Conservation (phyloP, 257 asterid genomes). For the Lavandula angustifolia region DNA sequence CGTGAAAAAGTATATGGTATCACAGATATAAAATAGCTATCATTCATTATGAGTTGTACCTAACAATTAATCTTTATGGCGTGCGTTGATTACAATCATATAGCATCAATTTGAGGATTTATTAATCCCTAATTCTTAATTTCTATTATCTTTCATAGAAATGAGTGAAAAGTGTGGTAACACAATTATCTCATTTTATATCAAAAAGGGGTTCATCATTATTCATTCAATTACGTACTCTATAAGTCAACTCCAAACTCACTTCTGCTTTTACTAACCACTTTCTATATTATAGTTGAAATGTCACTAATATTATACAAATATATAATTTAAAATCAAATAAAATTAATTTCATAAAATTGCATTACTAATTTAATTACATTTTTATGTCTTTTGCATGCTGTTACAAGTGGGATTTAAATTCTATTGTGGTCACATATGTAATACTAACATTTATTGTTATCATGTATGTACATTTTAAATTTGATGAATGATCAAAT, state of each 20-base stretch:
- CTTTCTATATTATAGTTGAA: too few species aligned
- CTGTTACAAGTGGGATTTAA: too few species aligned
- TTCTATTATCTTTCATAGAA: neutral
- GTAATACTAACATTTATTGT: too few species aligned
- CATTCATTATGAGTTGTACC: constrained; percentile 8
- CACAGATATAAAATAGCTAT: neutral
- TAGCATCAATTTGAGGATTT: neutral
- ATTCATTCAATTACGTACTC: neutral
- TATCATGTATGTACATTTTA: too few species aligned
- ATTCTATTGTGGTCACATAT: too few species aligned
- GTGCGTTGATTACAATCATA: constrained; percentile 19
- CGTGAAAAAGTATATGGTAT: too few species aligned
- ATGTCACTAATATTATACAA: too few species aligned
- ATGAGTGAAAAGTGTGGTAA: neutral
- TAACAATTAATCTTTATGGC: neutral
- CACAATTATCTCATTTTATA: constrained; percentile 8
- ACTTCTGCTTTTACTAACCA: neutral
- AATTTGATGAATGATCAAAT: too few species aligned
- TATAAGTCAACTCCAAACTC: constrained; percentile 7
- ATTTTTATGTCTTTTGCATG: too few species aligned
- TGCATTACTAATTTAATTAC: too few species aligned
- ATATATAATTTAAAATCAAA: too few species aligned
- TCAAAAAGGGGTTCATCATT: neutral
- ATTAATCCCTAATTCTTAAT: neutral
- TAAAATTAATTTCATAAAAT: too few species aligned